These are phyloP conservation scores for Rhodotorula graminis DNA, from an alignment of 768 basidiomycete genomes.

Conservation along the genomic window DNA sequence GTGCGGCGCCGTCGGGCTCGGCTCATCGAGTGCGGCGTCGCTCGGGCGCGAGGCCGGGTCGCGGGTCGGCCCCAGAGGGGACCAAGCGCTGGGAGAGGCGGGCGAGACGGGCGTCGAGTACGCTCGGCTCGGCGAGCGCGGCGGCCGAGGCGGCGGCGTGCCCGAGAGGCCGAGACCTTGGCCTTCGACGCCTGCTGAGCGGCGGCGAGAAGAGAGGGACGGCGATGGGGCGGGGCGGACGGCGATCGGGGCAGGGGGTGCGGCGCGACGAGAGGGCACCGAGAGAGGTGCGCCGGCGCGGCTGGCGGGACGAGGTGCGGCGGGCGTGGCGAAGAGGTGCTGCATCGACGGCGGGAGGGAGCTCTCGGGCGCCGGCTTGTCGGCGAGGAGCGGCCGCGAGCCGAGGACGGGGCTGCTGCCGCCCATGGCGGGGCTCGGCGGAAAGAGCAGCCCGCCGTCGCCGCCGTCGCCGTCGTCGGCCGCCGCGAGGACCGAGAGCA, in stretches of 20 bases:
- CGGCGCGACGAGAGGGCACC: neutral
- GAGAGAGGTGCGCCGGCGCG: neutral
- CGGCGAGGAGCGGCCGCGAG: neutral
- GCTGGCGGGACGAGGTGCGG: too few relatives aligned
- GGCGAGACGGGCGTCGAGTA: too few relatives aligned
- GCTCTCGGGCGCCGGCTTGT: neutral
- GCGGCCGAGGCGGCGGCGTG: too few relatives aligned
- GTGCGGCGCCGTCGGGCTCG: too few relatives aligned
- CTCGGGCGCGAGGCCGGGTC: too few relatives aligned
- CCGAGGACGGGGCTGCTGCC: neutral
- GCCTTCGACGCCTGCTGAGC: neutral
- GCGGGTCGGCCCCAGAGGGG: neutral
- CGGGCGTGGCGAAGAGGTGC: neutral
- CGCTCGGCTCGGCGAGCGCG: too few relatives aligned
- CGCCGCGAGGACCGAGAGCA: neutral
- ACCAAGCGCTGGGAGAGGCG: neutral
- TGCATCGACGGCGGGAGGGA: neutral
- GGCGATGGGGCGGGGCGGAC: neutral
- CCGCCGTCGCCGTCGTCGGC: too few relatives aligned
- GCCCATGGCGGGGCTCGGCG: neutral
- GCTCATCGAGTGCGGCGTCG: too few relatives aligned
- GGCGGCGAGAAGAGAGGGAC: neutral
- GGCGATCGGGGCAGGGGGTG: neutral
- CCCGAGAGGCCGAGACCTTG: neutral
- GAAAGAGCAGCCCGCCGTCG: neutral